Evolutionary conservation across 2,329 filamentous ascomycete genomes (phyloP), one percentile per base, ranked within the genome.

Genomic region (Sporothrix sp.): DNA sequence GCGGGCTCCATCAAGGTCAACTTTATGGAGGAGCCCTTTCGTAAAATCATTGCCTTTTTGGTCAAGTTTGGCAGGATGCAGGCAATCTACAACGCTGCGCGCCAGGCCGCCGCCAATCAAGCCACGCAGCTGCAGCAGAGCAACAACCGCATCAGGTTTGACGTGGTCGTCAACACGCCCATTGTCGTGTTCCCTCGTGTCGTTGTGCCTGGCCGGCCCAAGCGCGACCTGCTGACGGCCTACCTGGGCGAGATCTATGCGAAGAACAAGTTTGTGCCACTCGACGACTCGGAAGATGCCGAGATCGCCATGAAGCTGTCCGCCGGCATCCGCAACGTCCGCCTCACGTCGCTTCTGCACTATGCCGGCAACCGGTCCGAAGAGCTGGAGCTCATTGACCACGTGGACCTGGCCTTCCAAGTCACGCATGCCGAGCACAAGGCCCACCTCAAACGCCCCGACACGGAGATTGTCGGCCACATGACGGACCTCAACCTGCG

Each of bases 41-140:
- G 93, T 48, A 97, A 97, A 68, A 97, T 99, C 57, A 87, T 98
- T 66, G 87, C 94, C 58, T 99, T 98, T 66, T 74, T 95, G 38
- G 89, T 99, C 65, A 98, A 98, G 61, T 99, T 99, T 65, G 93
- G 94, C 54, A 95, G 95, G 68, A 99, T 99, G 93, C 93, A 98
- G 67, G 91, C 93, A 20, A 85, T 98, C 48, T 98, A 95, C 72
- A 98, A 99, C 62, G 91, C 93, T 37, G 93, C 94, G 11, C 81
- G 94, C 30, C 88, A 95, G 66, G 94, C 91, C 35, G 93, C 94
- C 3, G 87, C 93, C 35, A 91, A 87, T 55, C 90, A 96, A 65
- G 94, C 93, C 9, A 95, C 80, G 52, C 90, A 96, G 62, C 79
- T 98, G 6, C 93, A 97, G 62, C 85, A 97, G 61, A 90, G 82